Evolutionary conservation across 305 asterid species (phyloP), one percentile per base, ranked within the genome.

Genomic region (Solanum hybrid): DNA sequence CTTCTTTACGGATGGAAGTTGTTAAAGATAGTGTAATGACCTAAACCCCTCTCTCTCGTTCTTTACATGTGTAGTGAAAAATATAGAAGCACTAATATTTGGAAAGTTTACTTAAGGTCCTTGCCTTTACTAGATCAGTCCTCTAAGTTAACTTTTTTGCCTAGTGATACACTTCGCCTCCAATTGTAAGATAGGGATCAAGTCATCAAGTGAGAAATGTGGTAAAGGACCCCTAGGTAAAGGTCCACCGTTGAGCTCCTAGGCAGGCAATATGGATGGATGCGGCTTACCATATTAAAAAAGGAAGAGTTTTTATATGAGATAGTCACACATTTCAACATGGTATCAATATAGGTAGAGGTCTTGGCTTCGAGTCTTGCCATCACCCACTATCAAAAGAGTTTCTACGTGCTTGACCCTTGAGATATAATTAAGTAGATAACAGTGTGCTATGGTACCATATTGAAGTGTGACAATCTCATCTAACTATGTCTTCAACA

Each of bases 1-100:
- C 99, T 93, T 97, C 99, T 46, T 92, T 97, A 94, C 92, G 95
- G 94, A 92, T 78, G 86, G 95, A 89, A 91, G 93, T 90, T 64
- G 93, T 90, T 90, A 91, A 93, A 90, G 97, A 33, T 93, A 92
- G 76, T 86, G 89, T 89, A 90, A 31, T 64, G 89, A 67, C 36
- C 80, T 87, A 57, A 87, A 83, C 84, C 89, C 73, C 61, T 74
- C 57, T 80, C 24, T 33, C 28, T 4, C 69, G 61, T 82, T 61
- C 78, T 79, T 87, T 61, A 85, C 88, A 57, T 57, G 74, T 5
- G 73, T 57, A 20, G 88, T 85, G 88, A 57, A 85, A 85, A 57
- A 34, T 46, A 24, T 79, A n/a, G 64, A 31, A 26, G 74, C 76
- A 31, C 64, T 67, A 35, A 37, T 42, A 46, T 86, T 36, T 77